Percentiles rank a stretch among this genome's conserved stretches.
phyloP scores from a whole-genome alignment of 78 protist species.

The Cyanophora paradoxa region DNA sequence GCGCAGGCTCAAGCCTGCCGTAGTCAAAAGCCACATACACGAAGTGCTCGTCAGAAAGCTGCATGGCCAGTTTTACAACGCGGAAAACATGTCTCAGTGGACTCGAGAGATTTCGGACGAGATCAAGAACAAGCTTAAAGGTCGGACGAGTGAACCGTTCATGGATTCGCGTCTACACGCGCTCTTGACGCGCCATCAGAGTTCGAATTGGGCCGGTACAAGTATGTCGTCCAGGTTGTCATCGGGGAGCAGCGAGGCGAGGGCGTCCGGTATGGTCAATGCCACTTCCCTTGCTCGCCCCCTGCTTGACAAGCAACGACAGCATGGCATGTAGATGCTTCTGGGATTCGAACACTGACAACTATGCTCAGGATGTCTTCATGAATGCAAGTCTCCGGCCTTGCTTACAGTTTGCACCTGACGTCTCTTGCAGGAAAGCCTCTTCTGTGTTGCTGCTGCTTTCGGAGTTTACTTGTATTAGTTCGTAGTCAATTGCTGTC shows the following conservation, averaged over 20 bases:
- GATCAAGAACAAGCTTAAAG: constrained; percentile 16
- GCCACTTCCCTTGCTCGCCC: not conserved
- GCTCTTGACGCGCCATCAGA: not conserved
- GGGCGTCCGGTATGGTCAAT: constrained; percentile 10
- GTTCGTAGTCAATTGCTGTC: no score
- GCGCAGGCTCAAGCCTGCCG: constrained; percentile 3
- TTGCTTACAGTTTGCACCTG: not conserved
- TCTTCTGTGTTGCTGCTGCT: constrained; percentile 23
- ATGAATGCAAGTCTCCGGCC: not conserved
- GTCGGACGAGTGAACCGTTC: not conserved
- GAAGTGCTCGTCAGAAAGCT: not conserved
- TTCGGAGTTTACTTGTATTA: constrained; percentile 33
- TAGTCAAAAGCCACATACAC: constrained; percentile 7
- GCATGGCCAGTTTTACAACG: not conserved
- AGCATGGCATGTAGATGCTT: constrained; percentile 24
- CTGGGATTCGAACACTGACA: constrained; percentile 31
- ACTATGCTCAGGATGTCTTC: constrained; percentile 10
- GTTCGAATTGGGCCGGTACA: constrained; percentile 24
- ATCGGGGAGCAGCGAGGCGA: constrained; percentile 47
- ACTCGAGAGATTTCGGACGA: constrained; percentile 19
- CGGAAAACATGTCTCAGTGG: not conserved
- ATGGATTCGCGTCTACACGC: not conserved
- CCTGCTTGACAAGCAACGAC: not conserved
- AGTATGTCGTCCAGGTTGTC: constrained; percentile 31
- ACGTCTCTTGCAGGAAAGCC: not conserved